Evolutionary conservation across 371 early-diverging fungal species (phyloP), one percentile per base, ranked within the genome.

Genomic region (Lichtheimia ramosa): DNA sequence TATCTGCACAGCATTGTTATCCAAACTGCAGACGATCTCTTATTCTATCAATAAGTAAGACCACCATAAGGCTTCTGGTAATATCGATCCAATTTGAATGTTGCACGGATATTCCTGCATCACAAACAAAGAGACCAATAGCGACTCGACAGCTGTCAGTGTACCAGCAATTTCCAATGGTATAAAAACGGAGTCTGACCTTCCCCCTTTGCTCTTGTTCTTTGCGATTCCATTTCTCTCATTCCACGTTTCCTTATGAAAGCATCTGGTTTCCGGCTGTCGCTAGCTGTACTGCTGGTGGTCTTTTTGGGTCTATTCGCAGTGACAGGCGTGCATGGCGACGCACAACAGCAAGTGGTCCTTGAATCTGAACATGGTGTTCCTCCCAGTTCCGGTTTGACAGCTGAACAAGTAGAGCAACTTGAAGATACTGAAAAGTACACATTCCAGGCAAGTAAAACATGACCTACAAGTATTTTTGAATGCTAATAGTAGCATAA

Each of bases 361-460:
- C 23, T 64, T 7, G 51, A 51, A 41, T 43, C 42, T 4, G 66
- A 59, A 16, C 52, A 48, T 10, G 34, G 53, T 16, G 54, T 48
- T 20, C 66, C 51, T 34, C 46, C 46, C 16, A 58, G 65, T 48
- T 60, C 65, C 7, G 75, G 70, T 0, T 46, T 75, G 41, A 55
- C 63, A 3, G 65, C 67, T 27, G 73, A 75, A 10, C 65, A 73
- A 43, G 61, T 73, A 1, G 73, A 70, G 25, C 58, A 64, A 14
- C 50, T 70, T n/a, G 63, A 72, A 34, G 62, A 51, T 21, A 63
- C 63, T 8, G 76, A 75, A 66, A 75, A 70, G 28, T 75, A 68
- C 24, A 73, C 73, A 3, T 75, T 75, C 48, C 70, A 75, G 63
- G 76, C 68, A 68, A 48, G 43, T 48, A n/a, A n/a, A n/a, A n/a